These are phyloP conservation scores for Linum lewisii DNA, from an alignment of 345 rosid genomes.

Conservation along the genomic window DNA sequence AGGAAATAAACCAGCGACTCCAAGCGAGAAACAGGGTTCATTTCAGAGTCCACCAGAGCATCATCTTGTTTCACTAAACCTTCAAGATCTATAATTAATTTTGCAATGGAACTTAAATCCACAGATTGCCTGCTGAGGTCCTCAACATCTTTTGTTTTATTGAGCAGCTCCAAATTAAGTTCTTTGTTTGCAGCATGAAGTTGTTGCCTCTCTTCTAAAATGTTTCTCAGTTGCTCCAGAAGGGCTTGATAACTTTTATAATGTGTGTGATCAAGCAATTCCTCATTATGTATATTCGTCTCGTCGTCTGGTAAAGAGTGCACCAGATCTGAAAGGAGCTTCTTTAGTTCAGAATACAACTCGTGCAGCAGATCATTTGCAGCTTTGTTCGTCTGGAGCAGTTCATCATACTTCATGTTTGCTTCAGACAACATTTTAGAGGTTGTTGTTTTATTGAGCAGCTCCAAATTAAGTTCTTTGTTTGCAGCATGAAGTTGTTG, in stretches of 20 bases:
- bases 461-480: conserved; percentile 42
- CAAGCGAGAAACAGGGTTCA: conserved; percentile 32
- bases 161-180: conserved; percentile 46
- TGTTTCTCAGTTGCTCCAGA: conserved; percentile 38
- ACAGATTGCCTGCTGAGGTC: conserved; percentile 38
- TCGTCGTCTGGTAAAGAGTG: conserved; percentile 24
- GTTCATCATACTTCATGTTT: conserved; percentile 35
- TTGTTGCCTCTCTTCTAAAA: conserved; percentile 46
- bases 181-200: conserved; percentile 42
- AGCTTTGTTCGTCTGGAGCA: conserved; percentile 38
- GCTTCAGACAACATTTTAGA: conserved; percentile 42
- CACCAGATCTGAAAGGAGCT: conserved; percentile 35
- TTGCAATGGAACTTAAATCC: conserved; percentile 38
- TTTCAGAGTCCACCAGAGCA: conserved; percentile 24
- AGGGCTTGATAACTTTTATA: conserved; percentile 32
- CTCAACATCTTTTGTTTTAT: conserved; percentile 40
- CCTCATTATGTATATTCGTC: conserved; percentile 21
- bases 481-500: conserved; percentile 43
- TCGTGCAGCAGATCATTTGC: conserved; percentile 25
- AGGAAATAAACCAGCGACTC: conserved; percentile 60
- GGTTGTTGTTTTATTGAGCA: conserved; percentile 35
- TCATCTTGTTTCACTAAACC: conserved; percentile 45
- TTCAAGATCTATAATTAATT: conserved; percentile 46
- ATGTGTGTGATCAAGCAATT: conserved; percentile 32
- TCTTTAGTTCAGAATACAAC: conserved; percentile 38